A percentile compares a stretch with the other conserved stretches of the same genome.
Evolutionary conservation across 2,329 filamentous ascomycete genomes (phyloP).

Genomic region (Neopestalotiopsis clavispora): DNA sequence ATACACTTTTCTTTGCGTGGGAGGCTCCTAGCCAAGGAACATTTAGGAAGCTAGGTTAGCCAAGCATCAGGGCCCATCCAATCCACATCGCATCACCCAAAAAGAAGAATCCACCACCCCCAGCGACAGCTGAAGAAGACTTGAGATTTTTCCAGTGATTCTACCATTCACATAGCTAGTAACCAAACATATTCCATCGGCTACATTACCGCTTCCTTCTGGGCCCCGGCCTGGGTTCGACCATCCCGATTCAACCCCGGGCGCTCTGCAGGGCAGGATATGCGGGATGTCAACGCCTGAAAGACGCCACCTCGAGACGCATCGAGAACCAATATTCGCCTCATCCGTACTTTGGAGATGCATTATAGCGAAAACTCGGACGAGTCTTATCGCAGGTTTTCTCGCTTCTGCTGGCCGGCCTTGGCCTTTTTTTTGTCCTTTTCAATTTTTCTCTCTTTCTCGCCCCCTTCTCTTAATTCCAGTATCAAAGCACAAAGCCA

Average conservation of each 20-base stretch:
- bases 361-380: background rate
- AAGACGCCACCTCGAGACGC: background rate
- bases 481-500: background rate
- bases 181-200: background rate
- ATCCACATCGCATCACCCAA: background rate
- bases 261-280: background rate
- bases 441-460: background rate
- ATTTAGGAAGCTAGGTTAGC: background rate
- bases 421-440: background rate
- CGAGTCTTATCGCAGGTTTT: background rate
- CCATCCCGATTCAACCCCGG: background rate
- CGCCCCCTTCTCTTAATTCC: background rate
- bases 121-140: background rate
- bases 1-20: background rate
- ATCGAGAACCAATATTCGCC: background rate
- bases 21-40: background rate
- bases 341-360: background rate
- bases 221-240: background rate
- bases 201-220: conserved; percentile 1
- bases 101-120: background rate
- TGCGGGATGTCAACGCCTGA: background rate
- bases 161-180: background rate
- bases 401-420: background rate
- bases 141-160: background rate
- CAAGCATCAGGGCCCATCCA: background rate